Evolutionary conservation across 176 grass and related monocot species (phyloP).

Genomic region (Dendrocalamus sinicus): DNA sequence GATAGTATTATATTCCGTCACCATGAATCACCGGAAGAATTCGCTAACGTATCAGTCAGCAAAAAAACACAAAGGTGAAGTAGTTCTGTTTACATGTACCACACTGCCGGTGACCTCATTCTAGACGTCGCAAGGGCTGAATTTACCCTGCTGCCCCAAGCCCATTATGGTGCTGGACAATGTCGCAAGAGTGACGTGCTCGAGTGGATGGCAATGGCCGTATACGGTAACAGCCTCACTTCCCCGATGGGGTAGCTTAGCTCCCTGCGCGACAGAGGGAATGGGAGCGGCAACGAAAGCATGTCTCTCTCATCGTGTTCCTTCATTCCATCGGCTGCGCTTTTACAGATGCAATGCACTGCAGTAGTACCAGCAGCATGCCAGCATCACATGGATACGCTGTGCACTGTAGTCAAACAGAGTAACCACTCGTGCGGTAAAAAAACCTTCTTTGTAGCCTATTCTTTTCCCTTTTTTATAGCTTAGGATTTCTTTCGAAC

Average conservation of each 20-base stretch:
- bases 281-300: neutral
- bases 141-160: neutral
- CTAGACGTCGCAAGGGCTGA: neutral
- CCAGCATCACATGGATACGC: too few species aligned
- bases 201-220: neutral
- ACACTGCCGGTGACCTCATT: neutral
- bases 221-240: neutral
- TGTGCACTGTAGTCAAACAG: neutral
- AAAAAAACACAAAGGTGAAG: neutral
- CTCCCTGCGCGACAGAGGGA: neutral
- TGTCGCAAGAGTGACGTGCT: too few species aligned
- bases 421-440: neutral
- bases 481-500: too few species aligned
- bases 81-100: neutral
- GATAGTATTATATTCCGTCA: too few species aligned
- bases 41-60: neutral
- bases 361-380: neutral
- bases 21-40: neutral
- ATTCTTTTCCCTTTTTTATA: too few species aligned
- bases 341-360: neutral
- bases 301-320: neutral
- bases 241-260: conserved; percentile 4
- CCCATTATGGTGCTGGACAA: neutral
- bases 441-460: neutral
- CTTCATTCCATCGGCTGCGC: neutral